Percentiles rank a stretch among this genome's conserved stretches.
These are phyloP conservation scores for Cordyceps tenuipes DNA, from an alignment of 2,329 filamentous ascomycete species.

Conservation along the genomic window DNA sequence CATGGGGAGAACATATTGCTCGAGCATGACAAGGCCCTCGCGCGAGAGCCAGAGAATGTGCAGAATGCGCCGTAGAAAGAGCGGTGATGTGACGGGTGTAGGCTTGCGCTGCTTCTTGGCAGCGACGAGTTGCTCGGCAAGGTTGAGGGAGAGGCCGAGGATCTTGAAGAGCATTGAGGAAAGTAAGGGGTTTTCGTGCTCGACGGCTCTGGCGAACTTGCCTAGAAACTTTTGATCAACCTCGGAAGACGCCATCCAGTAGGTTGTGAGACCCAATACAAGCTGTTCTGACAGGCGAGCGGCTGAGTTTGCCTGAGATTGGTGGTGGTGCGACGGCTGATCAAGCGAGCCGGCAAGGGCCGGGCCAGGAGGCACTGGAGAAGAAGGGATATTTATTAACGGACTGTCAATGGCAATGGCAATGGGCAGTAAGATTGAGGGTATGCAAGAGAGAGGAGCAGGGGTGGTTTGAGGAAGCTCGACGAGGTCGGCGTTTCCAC, in stretches of 20 bases:
- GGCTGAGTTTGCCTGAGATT: background rate
- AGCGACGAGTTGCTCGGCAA: constrained; percentile 73
- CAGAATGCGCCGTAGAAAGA: constrained; percentile 70
- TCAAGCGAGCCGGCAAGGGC: constrained; percentile 3
- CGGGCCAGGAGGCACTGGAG: constrained; percentile 6
- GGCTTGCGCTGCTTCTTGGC: constrained; percentile 76
- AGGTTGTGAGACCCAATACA: constrained; percentile 6
- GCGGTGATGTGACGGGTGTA: constrained; percentile 70
- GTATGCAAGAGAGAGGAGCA: constrained; percentile 18
- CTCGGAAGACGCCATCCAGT: constrained; percentile 83
- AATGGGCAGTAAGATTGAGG: constrained; percentile 13
- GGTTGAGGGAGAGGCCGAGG: constrained; percentile 78
- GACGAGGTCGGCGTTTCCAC: constrained; percentile 7
- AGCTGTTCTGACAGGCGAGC: constrained; percentile 2
- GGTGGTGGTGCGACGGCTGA: background rate
- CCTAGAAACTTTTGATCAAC: constrained; percentile 97
- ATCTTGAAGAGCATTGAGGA: constrained; percentile 83
- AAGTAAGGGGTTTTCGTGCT: constrained; percentile 68
- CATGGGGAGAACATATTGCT: constrained; percentile 80
- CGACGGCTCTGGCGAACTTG: constrained; percentile 73
- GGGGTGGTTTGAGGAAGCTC: constrained; percentile 1
- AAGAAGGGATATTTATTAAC: constrained; percentile 9
- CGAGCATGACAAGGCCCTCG: constrained; percentile 81
- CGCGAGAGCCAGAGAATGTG: constrained; percentile 94
- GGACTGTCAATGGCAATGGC: background rate